These are phyloP conservation scores for Heliamphora ciliata DNA, from an alignment of 179 eudicot genomes.

Conservation along the genomic window DNA sequence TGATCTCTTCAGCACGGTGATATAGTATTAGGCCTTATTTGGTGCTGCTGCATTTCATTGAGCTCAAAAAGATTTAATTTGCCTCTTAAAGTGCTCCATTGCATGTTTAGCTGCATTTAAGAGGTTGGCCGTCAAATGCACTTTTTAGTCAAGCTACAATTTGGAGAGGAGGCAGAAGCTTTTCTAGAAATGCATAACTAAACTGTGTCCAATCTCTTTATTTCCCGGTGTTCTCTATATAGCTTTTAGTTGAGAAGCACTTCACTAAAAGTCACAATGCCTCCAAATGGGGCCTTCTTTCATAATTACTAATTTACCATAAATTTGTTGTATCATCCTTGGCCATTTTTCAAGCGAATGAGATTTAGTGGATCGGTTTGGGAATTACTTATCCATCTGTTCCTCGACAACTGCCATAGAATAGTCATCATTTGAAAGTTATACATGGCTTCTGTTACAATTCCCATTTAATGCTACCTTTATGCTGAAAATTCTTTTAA, in stretches of 20 bases:
- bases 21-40: too few species aligned
- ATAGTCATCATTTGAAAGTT: background rate
- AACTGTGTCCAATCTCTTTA: background rate
- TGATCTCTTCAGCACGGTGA: too few species aligned
- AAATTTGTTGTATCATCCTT: background rate
- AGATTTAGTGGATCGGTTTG: background rate
- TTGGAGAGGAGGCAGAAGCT: too few species aligned
- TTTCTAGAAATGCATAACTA: too few species aligned
- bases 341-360: background rate
- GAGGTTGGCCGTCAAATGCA: too few species aligned
- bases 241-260: background rate
- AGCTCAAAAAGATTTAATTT: too few species aligned
- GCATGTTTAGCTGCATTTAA: too few species aligned
- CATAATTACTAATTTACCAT: background rate
- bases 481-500: constrained; percentile 1
- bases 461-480: background rate
- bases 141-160: too few species aligned
- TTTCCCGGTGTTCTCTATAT: background rate
- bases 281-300: background rate
- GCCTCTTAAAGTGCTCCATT: too few species aligned
- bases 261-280: background rate
- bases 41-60: too few species aligned
- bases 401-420: background rate
- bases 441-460: background rate
- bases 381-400: background rate